These are phyloP conservation scores for Fusarium sp. DNA, from an alignment of 2,329 filamentous ascomycete species.

Conservation along the genomic window DNA sequence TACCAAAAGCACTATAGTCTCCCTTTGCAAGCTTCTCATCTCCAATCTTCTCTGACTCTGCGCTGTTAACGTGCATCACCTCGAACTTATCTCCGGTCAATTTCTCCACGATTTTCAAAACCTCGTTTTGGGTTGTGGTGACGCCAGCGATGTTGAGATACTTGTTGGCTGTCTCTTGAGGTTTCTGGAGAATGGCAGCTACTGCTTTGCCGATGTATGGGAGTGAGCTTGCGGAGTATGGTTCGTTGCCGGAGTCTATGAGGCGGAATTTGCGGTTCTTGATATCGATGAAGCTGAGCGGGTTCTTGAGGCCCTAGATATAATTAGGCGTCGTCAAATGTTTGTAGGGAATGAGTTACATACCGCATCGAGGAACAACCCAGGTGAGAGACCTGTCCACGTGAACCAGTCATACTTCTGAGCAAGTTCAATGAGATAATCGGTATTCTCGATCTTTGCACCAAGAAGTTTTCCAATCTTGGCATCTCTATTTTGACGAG, in stretches of 20 bases:
- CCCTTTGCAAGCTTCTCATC: slow-evolving; percentile 10
- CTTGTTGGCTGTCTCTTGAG: background rate
- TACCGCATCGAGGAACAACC: slow-evolving; percentile 15
- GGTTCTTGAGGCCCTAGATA: background rate
- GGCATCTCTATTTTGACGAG: background rate
- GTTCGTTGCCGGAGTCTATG: slow-evolving; percentile 11
- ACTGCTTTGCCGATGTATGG: background rate
- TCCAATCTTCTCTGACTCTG: slow-evolving; percentile 1
- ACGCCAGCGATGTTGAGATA: slow-evolving; percentile 14
- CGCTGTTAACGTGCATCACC: background rate
- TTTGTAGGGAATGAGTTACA: rapidly evolving
- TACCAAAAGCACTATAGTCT: slow-evolving; percentile 16
- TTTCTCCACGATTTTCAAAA: background rate
- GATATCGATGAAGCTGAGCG: background rate
- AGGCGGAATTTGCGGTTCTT: slow-evolving; percentile 10
- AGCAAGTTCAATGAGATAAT: slow-evolving; percentile 16
- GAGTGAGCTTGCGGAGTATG: slow-evolving; percentile 11
- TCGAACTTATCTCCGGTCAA: slow-evolving; percentile 12
- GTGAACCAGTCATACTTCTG: slow-evolving; percentile 16
- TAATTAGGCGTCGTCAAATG: too few relatives aligned
- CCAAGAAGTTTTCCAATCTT: slow-evolving; percentile 6
- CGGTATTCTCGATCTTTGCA: slow-evolving; percentile 4
- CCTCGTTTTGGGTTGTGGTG: slow-evolving; percentile 7
- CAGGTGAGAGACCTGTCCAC: background rate
- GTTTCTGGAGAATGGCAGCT: background rate